Base-by-base conservation (phyloP, 139 green algal species). In the Trebouxia sp. region DNA sequence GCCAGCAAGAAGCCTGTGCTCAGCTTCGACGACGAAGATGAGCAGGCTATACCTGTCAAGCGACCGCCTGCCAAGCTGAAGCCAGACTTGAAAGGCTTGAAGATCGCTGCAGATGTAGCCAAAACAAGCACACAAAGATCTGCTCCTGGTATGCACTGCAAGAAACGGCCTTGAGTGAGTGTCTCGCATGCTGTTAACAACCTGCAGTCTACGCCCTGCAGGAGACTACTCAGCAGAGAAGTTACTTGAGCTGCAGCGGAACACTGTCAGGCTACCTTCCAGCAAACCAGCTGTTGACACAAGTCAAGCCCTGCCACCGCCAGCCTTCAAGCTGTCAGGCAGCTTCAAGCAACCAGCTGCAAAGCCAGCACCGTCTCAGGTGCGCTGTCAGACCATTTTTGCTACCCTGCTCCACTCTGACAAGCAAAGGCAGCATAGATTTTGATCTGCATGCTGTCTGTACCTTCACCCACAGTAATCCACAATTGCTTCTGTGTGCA, bases 161-260 rank as follows among this genome's bases (percentile, higher is more conserved):
- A 24, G 15, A 37, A 1, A 35, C 22, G 1, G n/a, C n/a, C n/a
- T n/a, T n/a, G n/a, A n/a, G n/a, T n/a, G n/a, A n/a, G n/a, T n/a
- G n/a, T n/a, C n/a, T n/a, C n/a, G n/a, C n/a, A n/a, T n/a, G n/a
- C n/a, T n/a, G n/a, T n/a, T n/a, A n/a, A n/a, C n/a, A n/a, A n/a
- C n/a, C n/a, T n/a, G n/a, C n/a, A 20, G 7, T 24, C 26, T 14
- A 47, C 45, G 22, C n/a, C 7, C 0, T 83, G 51, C 87, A 91
- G 90, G 90, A 43, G 90, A 94, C 53, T 94, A 94, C 78, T 90
- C 86, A 0, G 86, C 81, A 0, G 91, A 94, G 30, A 65, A 80
- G 50, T 38, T 94, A 32, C 75, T 83, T 41, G 87, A 93, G 85
- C 86, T 94, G 45, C 80, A 87, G 84, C 69, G 81, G n/a, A 87